A percentile compares a stretch with the other conserved stretches of the same genome.
Evolutionary conservation across 805 yeast species (phyloP).

Genomic region (Metschnikowia lunata): DNA sequence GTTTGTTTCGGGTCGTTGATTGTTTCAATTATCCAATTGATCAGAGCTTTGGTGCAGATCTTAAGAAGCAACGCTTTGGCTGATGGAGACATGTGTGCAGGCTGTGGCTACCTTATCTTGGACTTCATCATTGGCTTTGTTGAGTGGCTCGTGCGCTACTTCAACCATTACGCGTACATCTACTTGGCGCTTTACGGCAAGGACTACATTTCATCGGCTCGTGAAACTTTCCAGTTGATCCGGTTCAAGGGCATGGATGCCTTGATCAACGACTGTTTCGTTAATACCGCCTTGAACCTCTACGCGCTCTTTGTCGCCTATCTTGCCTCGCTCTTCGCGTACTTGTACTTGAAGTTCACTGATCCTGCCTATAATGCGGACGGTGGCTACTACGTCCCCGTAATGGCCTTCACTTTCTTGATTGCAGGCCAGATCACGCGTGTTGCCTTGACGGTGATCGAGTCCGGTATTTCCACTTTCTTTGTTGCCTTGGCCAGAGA

Average conservation of each 20-base stretch:
- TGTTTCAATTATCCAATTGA: slow-evolving; percentile 65
- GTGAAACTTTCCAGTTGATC: slow-evolving; percentile 75
- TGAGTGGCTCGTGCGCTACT: slow-evolving; percentile 79
- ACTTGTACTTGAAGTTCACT: slow-evolving; percentile 62
- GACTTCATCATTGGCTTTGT: slow-evolving; percentile 60
- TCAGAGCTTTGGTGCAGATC: slow-evolving; percentile 51
- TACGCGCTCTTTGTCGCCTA: slow-evolving; percentile 71
- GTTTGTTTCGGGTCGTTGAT: slow-evolving; percentile 80
- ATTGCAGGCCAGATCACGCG: slow-evolving; percentile 74
- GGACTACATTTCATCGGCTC: slow-evolving; percentile 68
- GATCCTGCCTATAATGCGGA: slow-evolving; percentile 57
- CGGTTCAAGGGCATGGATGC: slow-evolving; percentile 81
- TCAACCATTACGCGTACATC: slow-evolving; percentile 87
- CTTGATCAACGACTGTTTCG: slow-evolving; percentile 75
- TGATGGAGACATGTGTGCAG: slow-evolving; percentile 50
- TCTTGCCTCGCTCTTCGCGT: slow-evolving; percentile 54
- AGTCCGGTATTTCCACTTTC: slow-evolving; percentile 78
- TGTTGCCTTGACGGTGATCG: slow-evolving; percentile 67
- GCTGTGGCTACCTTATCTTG: slow-evolving; percentile 48
- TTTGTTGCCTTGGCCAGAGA: slow-evolving; percentile 79
- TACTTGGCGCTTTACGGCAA: slow-evolving; percentile 85
- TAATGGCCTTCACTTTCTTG: slow-evolving; percentile 68
- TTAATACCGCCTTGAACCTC: slow-evolving; percentile 73
- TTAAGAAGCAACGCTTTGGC: slow-evolving; percentile 49
- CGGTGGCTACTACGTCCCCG: slow-evolving; percentile 65